phyloP scores from a whole-genome alignment of 1,284 basidiomycete genomes.

The Mycena citricolor region DNA sequence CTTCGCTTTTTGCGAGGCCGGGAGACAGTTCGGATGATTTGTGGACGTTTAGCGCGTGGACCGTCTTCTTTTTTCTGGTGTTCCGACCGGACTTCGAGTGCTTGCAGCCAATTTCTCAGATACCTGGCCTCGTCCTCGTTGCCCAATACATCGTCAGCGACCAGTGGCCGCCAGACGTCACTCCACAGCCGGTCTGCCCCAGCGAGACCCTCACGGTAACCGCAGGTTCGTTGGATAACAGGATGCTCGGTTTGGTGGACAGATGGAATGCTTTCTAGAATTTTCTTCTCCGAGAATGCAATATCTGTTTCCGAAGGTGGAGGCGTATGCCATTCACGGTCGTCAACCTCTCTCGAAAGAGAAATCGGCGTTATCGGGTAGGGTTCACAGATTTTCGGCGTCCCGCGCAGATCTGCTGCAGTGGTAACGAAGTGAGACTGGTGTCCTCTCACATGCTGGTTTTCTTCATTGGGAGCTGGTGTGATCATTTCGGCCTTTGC shows the following conservation, averaged over 20 bases:
- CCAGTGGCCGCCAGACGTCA: conserved; percentile 75
- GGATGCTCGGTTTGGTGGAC: conserved; percentile 45
- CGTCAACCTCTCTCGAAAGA: not conserved
- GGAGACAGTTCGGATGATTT: conserved; percentile 51
- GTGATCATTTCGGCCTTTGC: too few relatives aligned
- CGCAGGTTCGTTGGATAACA: conserved; percentile 54
- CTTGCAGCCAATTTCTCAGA: conserved; percentile 80
- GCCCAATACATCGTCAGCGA: conserved; percentile 76
- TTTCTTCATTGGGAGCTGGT: conserved; percentile 50
- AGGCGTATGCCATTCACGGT: conserved; percentile 9
- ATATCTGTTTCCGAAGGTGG: conserved; percentile 17
- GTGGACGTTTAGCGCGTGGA: conserved; percentile 45
- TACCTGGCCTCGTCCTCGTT: conserved; percentile 76
- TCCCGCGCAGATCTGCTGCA: conserved; percentile 27
- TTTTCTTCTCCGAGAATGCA: conserved; percentile 19
- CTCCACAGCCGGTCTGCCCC: conserved; percentile 60
- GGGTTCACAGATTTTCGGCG: conserved; percentile 2
- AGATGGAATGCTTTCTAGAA: conserved; percentile 32
- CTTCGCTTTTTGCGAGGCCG: conserved; percentile 48
- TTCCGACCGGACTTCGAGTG: conserved; percentile 62
- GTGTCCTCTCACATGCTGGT: conserved; percentile 64
- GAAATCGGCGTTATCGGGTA: conserved; percentile 1
- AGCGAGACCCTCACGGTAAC: too few relatives aligned
- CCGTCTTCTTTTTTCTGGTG: conserved; percentile 18
- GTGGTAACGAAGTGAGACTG: conserved; percentile 38